Evolutionary conservation across 257 asterid species (phyloP).

Genomic region (Plantago elongata): DNA sequence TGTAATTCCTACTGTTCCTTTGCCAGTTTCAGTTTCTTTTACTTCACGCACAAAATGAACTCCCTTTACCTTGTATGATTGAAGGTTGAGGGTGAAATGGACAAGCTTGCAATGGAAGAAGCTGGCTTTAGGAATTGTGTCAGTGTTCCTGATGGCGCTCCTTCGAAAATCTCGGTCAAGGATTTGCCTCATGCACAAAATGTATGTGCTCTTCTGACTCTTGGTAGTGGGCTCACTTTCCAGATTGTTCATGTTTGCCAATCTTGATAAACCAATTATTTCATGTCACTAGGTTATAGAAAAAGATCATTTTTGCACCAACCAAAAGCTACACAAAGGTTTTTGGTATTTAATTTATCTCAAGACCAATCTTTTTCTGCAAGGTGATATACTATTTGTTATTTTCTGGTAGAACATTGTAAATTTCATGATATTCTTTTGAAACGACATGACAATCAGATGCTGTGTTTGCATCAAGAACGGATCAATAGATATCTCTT

Average conservation of each 20-base stretch:
- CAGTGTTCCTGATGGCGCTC: constrained; percentile 98
- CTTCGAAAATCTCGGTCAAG: constrained; percentile 69
- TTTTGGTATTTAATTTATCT: too few species aligned
- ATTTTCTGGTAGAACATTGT: too few species aligned
- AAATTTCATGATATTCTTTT: neutral
- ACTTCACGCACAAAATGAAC: constrained; percentile 17
- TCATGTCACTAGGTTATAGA: too few species aligned
- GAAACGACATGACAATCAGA: neutral
- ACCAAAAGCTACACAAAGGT: too few species aligned
- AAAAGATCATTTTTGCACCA: too few species aligned
- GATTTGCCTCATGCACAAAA: constrained; percentile 61
- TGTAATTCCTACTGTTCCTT: constrained; percentile 41
- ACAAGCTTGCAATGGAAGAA: constrained; percentile 98
- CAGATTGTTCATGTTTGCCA: neutral
- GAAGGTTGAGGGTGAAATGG: constrained; percentile 99
- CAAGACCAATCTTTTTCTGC: too few species aligned
- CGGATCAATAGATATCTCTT: too few species aligned
- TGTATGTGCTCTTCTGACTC: constrained; percentile 32
- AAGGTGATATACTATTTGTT: too few species aligned
- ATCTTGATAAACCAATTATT: too few species aligned
- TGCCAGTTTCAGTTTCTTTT: constrained; percentile 18
- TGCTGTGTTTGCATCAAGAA: too few species aligned
- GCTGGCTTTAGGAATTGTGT: constrained; percentile 92
- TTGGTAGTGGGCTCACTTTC: constrained; percentile 1
- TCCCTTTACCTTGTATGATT: constrained; percentile 12